Evolutionary conservation across 2,329 filamentous ascomycete genomes (phyloP).

Genomic region (Claviceps monticola): DNA sequence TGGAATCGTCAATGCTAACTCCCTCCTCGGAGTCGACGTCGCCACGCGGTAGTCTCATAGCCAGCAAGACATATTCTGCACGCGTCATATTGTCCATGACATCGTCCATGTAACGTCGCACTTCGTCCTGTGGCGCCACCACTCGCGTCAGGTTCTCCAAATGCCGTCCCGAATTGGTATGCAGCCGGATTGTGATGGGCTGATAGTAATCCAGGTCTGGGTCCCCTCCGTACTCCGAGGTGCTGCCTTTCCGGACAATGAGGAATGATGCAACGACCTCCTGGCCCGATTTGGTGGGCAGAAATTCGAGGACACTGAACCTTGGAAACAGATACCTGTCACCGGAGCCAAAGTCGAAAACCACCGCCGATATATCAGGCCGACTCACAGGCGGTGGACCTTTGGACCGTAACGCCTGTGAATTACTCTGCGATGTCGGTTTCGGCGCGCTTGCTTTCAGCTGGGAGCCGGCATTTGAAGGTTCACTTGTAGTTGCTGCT

Average conservation of each 20-base stretch:
- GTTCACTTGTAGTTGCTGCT: slow-evolving; percentile 18
- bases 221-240: slow-evolving; percentile 50
- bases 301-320: slow-evolving; percentile 60
- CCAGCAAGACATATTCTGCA: slow-evolving; percentile 51
- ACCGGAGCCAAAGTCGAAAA: slow-evolving; percentile 58
- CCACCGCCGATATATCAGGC: slow-evolving; percentile 50
- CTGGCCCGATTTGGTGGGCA: slow-evolving; percentile 34
- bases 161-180: slow-evolving; percentile 37
- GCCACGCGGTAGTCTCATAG: slow-evolving; percentile 47
- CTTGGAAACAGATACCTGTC: slow-evolving; percentile 70
- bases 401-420: slow-evolving; percentile 46
- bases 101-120: slow-evolving; percentile 53
- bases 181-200: slow-evolving; percentile 52
- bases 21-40: slow-evolving; percentile 18
- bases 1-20: slow-evolving; percentile 16
- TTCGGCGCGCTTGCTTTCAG: slow-evolving; percentile 17
- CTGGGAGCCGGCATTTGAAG: slow-evolving; percentile 15
- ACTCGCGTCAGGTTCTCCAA: slow-evolving; percentile 47
- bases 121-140: slow-evolving; percentile 49
- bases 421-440: slow-evolving; percentile 18
- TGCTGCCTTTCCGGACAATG: slow-evolving; percentile 57
- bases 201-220: slow-evolving; percentile 60
- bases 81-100: slow-evolving; percentile 56
- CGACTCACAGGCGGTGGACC: slow-evolving; percentile 39
- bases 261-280: slow-evolving; percentile 63